phyloP scores from a whole-genome alignment of 1,139 yeast genomes.

The Eremothecium sinecaudum region DNA sequence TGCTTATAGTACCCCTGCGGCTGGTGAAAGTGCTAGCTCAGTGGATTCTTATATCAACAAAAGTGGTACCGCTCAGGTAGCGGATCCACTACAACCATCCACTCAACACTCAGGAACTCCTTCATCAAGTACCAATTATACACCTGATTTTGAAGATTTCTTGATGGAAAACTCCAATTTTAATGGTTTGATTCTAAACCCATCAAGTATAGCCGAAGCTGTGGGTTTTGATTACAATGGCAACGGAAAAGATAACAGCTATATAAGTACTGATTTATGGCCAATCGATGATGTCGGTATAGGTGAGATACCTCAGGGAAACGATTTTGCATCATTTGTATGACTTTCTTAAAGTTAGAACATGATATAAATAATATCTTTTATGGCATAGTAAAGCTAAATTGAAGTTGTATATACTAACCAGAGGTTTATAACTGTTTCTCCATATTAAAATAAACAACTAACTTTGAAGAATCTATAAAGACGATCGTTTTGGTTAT shows the following conservation, averaged over 20 bases:
- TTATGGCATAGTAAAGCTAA: background rate
- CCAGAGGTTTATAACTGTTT: background rate
- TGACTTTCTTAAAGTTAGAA: too few relatives aligned
- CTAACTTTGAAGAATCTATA: background rate
- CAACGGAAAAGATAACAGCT: constrained; percentile 11
- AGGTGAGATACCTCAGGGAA: constrained; percentile 16
- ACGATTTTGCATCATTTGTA: too few relatives aligned
- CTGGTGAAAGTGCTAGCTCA: background rate
- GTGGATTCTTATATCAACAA: too few relatives aligned
- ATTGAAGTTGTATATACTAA: background rate
- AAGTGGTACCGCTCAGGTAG: too few relatives aligned
- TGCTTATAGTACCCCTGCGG: too few relatives aligned
- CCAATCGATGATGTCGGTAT: constrained; percentile 24
- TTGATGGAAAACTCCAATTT: constrained; percentile 26
- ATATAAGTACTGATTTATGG: constrained; percentile 15
- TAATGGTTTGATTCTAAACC: constrained; percentile 26
- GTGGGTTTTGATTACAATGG: constrained; percentile 24
- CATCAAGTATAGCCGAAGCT: constrained; percentile 28
- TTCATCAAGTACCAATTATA: constrained; percentile 16
- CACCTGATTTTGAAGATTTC: constrained; percentile 30
- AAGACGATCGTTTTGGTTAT: background rate
- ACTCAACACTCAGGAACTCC: constrained; percentile 14
- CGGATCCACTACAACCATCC: too few relatives aligned
- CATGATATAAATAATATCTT: background rate
- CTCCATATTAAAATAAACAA: too few relatives aligned